Evolutionary conservation across 2,329 filamentous ascomycete species (phyloP), one percentile per base, ranked within the genome.

Genomic region (Acrocalymma vagum): DNA sequence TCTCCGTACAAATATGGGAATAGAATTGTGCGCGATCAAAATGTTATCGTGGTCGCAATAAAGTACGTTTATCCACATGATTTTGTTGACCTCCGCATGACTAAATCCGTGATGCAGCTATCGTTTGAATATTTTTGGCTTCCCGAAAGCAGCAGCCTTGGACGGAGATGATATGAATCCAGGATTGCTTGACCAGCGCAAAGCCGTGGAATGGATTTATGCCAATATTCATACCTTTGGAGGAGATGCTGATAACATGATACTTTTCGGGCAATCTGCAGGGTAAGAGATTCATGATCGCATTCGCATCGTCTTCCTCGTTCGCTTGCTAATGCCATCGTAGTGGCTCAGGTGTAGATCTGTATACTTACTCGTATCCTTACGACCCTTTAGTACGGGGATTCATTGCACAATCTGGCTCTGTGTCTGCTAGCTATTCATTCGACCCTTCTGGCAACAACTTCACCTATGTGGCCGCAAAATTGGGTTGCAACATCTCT

Each of bases 321-420:
- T n/a, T n/a, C n/a, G n/a, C n/a, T n/a, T 26, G 17, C 30, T 43
- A 29, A 45, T n/a, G n/a, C 27, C 23, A 3, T 16, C 15, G 17
- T 31, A 53, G 67, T 17, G 59, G 58, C 20, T 61, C 70, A 13
- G 52, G 67, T 1, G 72, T 73, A 0, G 76, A 79, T 48, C 74
- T 72, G 49, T 76, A 73, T 61, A 62, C 71, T 1, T 80, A 77
- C 38, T 72, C 77, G 0, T 78, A 72, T 30, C 46, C 51, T 3
- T 38, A 71, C 0, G 73, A 79, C 21, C 75, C 78, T n/a, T 78
- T 80, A 10, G 70, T 70, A 20, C 53, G 64, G 11, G 75, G 67
- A 8, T 62, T 77, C 18, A 75, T 79, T 45, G 65, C 71, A 2
- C 63, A 72, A 37, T 60, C 56, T 14, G 56, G 56, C 15, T 39